A percentile compares a stretch with the other conserved stretches of the same genome.
Evolutionary conservation across 2,329 filamentous ascomycete species (phyloP).

Genomic region (Ceratocystis ficicola): DNA sequence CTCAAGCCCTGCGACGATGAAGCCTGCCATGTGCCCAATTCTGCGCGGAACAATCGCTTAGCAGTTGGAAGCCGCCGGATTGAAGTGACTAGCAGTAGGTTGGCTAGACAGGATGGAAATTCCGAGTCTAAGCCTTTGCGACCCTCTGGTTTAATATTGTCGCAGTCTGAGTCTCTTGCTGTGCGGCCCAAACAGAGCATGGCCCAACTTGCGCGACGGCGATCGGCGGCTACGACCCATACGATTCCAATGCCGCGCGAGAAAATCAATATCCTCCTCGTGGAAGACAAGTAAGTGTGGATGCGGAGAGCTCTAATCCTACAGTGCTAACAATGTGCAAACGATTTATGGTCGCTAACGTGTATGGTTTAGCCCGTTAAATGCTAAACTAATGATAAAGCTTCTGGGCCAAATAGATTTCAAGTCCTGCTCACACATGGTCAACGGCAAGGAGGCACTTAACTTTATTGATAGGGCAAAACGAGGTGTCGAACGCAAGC

Average conservation of each 20-base stretch:
- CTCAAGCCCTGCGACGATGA: constrained; percentile 4
- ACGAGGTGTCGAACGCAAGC: constrained; percentile 40
- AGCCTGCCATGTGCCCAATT: background rate
- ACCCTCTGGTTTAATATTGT: background rate
- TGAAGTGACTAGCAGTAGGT: background rate
- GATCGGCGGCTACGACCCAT: constrained; percentile 32
- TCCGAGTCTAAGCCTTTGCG: no score
- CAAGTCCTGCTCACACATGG: constrained; percentile 27
- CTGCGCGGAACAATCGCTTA: background rate
- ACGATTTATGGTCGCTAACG: background rate
- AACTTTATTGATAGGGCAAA: constrained; percentile 54
- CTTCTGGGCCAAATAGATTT: constrained; percentile 24
- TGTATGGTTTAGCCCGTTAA: constrained; percentile 13
- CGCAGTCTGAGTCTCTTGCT: background rate
- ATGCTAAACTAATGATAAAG: constrained; percentile 24
- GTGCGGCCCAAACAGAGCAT: background rate
- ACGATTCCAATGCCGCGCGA: constrained; percentile 33
- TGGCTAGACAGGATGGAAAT: background rate
- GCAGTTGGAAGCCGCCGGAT: background rate
- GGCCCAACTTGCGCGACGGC: constrained; percentile 25
- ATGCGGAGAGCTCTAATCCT: background rate
- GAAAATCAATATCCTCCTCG: constrained; percentile 58
- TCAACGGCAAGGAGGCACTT: constrained; percentile 68
- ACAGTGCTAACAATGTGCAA: background rate
- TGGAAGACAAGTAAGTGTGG: constrained; percentile 61